Percentiles rank a stretch among this genome's conserved stretches.
Evolutionary conservation across 768 basidiomycete species (phyloP).

Genomic region (Rhizopogon rudus): DNA sequence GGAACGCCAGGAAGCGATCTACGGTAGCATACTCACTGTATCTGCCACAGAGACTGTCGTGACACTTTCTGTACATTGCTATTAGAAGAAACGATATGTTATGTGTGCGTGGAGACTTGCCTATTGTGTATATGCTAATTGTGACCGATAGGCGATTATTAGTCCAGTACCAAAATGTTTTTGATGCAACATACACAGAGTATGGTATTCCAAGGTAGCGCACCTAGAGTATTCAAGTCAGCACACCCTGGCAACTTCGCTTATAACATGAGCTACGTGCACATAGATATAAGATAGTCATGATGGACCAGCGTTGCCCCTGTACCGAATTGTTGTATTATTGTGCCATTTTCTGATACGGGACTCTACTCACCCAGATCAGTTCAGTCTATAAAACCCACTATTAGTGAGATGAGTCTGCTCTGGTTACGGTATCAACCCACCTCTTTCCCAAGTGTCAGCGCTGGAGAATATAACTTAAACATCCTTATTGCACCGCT

Average conservation of each 20-base stretch:
- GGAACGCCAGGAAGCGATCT: background rate
- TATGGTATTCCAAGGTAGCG: background rate
- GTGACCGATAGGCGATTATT: background rate
- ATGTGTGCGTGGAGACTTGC: background rate
- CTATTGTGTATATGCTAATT: background rate
- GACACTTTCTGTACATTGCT: background rate
- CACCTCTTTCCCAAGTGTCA: background rate
- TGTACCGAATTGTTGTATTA: background rate
- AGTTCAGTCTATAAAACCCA: background rate
- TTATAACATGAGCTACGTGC: background rate
- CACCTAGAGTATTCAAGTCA: background rate
- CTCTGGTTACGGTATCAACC: background rate
- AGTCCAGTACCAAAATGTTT: background rate
- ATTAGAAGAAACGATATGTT: background rate
- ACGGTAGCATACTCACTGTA: background rate
- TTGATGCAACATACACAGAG: background rate
- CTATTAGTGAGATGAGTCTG: background rate
- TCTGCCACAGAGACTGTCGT: background rate
- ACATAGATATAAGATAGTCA: background rate
- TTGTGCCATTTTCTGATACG: no score
- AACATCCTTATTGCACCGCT: background rate
- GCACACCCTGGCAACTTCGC: no score
- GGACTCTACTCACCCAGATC: background rate
- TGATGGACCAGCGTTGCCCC: background rate
- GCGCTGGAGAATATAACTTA: background rate